Percentiles rank a stretch among this genome's conserved stretches.
Conservation (phyloP, 2,329 filamentous ascomycete genomes). For the Daldinia eschscholtzii region DNA sequence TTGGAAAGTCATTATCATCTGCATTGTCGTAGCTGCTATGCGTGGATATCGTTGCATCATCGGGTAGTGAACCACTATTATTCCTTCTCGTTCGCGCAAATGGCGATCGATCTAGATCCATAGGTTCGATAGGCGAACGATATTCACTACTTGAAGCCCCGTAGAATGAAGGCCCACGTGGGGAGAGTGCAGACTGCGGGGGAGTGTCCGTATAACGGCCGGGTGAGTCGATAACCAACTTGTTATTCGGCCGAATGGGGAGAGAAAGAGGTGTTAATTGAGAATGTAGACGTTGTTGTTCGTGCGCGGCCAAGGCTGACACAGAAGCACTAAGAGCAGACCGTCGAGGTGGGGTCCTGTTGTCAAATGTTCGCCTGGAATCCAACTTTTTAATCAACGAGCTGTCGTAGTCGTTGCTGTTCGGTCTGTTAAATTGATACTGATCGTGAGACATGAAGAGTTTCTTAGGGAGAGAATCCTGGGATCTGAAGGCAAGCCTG, state of each 20-base stretch:
- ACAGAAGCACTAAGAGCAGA: slow-evolving; percentile 60
- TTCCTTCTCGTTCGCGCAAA: slow-evolving; percentile 61
- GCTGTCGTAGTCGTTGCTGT: slow-evolving; percentile 59
- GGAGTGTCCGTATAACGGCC: slow-evolving; percentile 61
- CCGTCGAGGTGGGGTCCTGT: slow-evolving; percentile 58
- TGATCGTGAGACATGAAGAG: slow-evolving; percentile 65
- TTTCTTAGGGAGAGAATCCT: slow-evolving; percentile 58
- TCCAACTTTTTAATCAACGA: slow-evolving; percentile 69
- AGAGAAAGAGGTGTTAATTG: slow-evolving; percentile 61
- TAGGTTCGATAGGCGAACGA: slow-evolving; percentile 59
- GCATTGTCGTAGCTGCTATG: slow-evolving; percentile 63
- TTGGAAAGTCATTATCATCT: slow-evolving; percentile 61
- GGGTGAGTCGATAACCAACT: slow-evolving; percentile 60
- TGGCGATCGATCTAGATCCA: slow-evolving; percentile 64
- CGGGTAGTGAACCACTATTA: slow-evolving; percentile 60
- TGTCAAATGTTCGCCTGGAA: slow-evolving; percentile 60
- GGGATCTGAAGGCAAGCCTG: slow-evolving; percentile 54
- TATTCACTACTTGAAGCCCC: slow-evolving; percentile 56
- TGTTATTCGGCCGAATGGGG: slow-evolving; percentile 59
- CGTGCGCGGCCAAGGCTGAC: slow-evolving; percentile 54
- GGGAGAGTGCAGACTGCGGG: slow-evolving; percentile 62
- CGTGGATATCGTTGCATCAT: slow-evolving; percentile 61
- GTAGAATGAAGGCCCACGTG: slow-evolving; percentile 59
- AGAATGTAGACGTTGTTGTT: slow-evolving; percentile 48
- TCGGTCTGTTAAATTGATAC: slow-evolving; percentile 61